phyloP scores from a whole-genome alignment of 345 rosid genomes.

The Luvunga scandens region DNA sequence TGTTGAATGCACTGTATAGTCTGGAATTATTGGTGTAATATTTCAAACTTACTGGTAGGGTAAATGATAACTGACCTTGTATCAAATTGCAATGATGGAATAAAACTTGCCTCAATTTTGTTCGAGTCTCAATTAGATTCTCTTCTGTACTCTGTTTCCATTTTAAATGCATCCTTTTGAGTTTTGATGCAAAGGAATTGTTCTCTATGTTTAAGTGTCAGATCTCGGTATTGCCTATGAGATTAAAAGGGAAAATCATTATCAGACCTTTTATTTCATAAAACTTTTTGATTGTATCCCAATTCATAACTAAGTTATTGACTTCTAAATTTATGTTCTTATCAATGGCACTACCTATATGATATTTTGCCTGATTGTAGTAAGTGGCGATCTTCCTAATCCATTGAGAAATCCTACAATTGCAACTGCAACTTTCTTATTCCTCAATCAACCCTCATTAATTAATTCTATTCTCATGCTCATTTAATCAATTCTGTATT shows the following conservation, averaged over 20 bases:
- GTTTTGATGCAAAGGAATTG: neutral
- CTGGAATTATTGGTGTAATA: neutral
- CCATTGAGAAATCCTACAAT: neutral
- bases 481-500: neutral
- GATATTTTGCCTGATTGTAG: neutral
- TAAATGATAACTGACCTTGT: neutral
- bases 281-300: neutral
- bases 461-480: neutral
- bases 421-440: neutral
- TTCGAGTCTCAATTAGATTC: neutral
- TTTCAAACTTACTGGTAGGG: neutral
- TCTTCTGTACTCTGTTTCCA: neutral
- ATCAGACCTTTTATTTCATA: neutral
- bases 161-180: neutral
- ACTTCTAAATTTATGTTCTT: neutral
- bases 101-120: neutral
- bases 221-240: neutral
- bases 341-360: neutral
- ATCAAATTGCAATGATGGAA: neutral
- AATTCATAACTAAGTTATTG: neutral
- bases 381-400: neutral
- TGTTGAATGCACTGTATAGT: neutral
- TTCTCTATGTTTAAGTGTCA: neutral
- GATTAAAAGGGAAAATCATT: neutral
- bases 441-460: neutral